Percentiles rank a stretch among this genome's conserved stretches.
phyloP scores from a whole-genome alignment of 225 moss, liverwort and hornwort genomes.

The Marchantia polymorpha region DNA sequence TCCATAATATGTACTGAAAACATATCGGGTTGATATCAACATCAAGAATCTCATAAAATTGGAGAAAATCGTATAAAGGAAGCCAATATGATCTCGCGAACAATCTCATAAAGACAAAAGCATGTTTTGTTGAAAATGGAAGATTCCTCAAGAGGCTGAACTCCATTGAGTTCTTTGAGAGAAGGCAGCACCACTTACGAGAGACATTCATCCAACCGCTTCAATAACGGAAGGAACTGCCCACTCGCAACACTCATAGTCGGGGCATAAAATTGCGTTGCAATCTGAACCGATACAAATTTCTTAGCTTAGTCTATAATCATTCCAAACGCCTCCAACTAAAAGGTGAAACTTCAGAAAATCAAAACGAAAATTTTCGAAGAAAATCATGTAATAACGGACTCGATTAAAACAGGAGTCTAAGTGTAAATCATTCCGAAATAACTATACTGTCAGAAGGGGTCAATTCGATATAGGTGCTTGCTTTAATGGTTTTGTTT shows the following conservation, averaged over 20 bases:
- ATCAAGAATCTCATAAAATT: not conserved
- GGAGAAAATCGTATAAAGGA: not conserved
- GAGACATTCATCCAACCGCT: slow-evolving; percentile 92
- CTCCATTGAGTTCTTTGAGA: not conserved
- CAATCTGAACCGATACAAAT: slow-evolving; percentile 42
- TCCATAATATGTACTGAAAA: no score
- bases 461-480: not conserved
- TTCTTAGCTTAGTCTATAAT: not conserved
- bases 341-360: no score
- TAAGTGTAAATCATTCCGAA: no score
- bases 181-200: slow-evolving; percentile 34
- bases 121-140: no score
- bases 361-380: no score
- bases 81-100: no score
- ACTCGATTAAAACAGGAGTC: no score
- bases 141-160: not conserved
- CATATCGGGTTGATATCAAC: no score
- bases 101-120: no score
- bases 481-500: not conserved
- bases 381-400: not conserved
- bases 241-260: slow-evolving; percentile 89
- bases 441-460: not conserved
- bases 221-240: slow-evolving; percentile 82
- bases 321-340: no score
- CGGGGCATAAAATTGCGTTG: slow-evolving; percentile 73